phyloP scores from a whole-genome alignment of 1,284 basidiomycete species.

The Apiotrichum laibachii region DNA sequence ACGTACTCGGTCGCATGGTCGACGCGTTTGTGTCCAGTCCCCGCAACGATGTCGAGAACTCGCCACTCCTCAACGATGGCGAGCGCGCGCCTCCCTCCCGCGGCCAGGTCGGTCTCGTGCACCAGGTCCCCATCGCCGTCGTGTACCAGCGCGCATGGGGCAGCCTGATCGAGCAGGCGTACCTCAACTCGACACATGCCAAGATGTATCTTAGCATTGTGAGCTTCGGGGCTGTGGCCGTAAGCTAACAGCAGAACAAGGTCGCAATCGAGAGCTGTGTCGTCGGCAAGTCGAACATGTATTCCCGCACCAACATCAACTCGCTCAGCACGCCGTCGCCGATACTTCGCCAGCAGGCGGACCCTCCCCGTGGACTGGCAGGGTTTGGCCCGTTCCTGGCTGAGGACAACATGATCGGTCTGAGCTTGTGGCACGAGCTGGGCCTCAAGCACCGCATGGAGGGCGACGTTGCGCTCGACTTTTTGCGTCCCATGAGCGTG shows the following conservation, averaged over 20 bases:
- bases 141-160: conserved; percentile 67
- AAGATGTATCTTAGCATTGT: conserved; percentile 97
- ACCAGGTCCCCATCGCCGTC: conserved; percentile 91
- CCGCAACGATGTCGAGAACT: conserved; percentile 34
- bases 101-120: conserved; percentile 75
- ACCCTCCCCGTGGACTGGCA: conserved; percentile 58
- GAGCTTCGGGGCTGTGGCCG: conserved; percentile 18
- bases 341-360: conserved; percentile 27
- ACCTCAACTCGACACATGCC: conserved; percentile 94
- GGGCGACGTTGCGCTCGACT: conserved; percentile 80
- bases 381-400: conserved; percentile 83
- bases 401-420: conserved; percentile 93
- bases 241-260: conserved; percentile 46
- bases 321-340: conserved; percentile 42
- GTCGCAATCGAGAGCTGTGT: conserved; percentile 90
- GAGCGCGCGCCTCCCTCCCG: conserved; percentile 31
- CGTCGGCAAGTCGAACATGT: conserved; percentile 94
- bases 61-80: conserved; percentile 26
- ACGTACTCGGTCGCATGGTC: conserved; percentile 82
- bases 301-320: conserved; percentile 72
- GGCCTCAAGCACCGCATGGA: conserved; percentile 80
- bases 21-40: conserved; percentile 56
- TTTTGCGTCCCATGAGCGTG: conserved; percentile 80
- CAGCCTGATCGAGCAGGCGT: conserved; percentile 85
- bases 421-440: conserved; percentile 85